Percentiles rank a stretch among this genome's conserved stretches.
Conservation (phyloP, 345 rosid species). For the Euphorbia tirucalli region DNA sequence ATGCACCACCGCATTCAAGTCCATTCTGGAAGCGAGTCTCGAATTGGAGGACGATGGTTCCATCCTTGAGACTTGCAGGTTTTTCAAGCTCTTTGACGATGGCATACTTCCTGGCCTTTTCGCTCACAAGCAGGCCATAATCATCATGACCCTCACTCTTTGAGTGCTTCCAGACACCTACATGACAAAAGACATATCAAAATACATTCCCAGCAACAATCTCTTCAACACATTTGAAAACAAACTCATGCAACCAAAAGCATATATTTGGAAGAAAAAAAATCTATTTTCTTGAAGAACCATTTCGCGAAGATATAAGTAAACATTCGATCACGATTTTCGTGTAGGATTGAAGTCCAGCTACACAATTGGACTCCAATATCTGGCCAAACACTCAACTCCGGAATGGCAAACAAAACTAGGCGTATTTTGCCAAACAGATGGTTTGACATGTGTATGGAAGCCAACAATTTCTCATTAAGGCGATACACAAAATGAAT, state of each 20-base stretch:
- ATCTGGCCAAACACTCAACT: neutral
- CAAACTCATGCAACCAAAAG: neutral
- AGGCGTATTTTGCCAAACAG: neutral
- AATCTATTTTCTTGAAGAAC: neutral
- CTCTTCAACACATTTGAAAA: neutral
- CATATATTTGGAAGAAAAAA: neutral
- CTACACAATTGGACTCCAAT: neutral
- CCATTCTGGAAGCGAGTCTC: slow-evolving; percentile 79
- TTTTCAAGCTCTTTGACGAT: slow-evolving; percentile 67
- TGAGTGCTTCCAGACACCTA: slow-evolving; percentile 76
- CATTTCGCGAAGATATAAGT: neutral
- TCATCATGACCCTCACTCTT: slow-evolving; percentile 90
- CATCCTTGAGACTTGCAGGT: slow-evolving; percentile 60
- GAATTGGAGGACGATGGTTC: slow-evolving; percentile 64
- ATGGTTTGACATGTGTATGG: neutral
- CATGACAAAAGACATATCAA: slow-evolving; percentile 14
- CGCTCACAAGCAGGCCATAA: slow-evolving; percentile 79
- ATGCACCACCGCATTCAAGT: slow-evolving; percentile 91
- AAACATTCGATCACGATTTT: neutral
- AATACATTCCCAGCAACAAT: neutral
- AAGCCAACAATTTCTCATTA: neutral
- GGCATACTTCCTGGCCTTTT: slow-evolving; percentile 73
- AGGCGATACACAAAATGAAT: neutral
- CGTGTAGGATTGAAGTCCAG: neutral
- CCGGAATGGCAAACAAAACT: neutral